A percentile compares a stretch with the other conserved stretches of the same genome.
These are phyloP conservation scores for Dactylellina sp. DNA, from an alignment of 2,329 filamentous ascomycete genomes.

Conservation along the genomic window DNA sequence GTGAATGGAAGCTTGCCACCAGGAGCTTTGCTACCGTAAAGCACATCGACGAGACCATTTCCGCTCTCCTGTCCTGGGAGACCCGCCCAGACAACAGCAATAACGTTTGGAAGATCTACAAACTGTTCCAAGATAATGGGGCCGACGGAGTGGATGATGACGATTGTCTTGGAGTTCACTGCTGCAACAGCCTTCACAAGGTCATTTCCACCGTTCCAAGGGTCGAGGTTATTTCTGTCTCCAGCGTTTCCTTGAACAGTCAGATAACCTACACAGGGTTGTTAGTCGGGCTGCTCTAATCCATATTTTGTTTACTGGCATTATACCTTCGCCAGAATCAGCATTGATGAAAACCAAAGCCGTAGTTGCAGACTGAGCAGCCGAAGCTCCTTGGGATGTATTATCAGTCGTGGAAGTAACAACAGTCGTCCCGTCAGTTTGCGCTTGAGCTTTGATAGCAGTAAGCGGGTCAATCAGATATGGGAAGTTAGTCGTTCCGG, in stretches of 20 bases:
- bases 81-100: slow-evolving; percentile 84
- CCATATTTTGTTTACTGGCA: neutral
- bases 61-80: slow-evolving; percentile 86
- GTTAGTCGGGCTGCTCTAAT: neutral
- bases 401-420: slow-evolving; percentile 69
- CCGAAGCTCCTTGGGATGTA: slow-evolving; percentile 70
- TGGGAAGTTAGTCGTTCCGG: slow-evolving; percentile 78
- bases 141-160: slow-evolving; percentile 87
- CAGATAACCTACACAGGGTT: slow-evolving; percentile 74
- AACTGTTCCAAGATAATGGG: slow-evolving; percentile 81
- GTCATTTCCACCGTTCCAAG: slow-evolving; percentile 84
- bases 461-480: slow-evolving; percentile 77
- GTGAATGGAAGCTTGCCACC: slow-evolving; percentile 83
- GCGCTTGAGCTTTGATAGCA: slow-evolving; percentile 74
- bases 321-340: slow-evolving; percentile 75
- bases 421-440: slow-evolving; percentile 72
- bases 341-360: slow-evolving; percentile 91
- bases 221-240: slow-evolving; percentile 90
- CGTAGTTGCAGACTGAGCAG: slow-evolving; percentile 72
- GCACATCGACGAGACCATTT: slow-evolving; percentile 81
- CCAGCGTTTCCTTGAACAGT: slow-evolving; percentile 83
- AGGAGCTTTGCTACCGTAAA: slow-evolving; percentile 84
- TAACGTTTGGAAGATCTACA: slow-evolving; percentile 80
- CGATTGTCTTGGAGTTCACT: slow-evolving; percentile 86
- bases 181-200: slow-evolving; percentile 84